Evolutionary conservation across 768 basidiomycete genomes (phyloP).

Genomic region (Suillus spraguei): DNA sequence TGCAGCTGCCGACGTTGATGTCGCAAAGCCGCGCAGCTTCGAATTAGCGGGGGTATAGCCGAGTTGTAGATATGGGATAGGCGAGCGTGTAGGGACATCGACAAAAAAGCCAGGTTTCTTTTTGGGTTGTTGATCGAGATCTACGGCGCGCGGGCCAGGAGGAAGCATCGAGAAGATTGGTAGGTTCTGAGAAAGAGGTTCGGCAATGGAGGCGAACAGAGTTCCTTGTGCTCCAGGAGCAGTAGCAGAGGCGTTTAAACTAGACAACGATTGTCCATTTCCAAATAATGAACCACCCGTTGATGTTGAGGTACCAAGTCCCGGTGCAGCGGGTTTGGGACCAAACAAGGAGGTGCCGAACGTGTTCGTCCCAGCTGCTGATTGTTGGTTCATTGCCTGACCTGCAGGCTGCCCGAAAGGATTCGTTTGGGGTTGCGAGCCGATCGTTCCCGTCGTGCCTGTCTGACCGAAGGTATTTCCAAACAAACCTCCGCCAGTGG

Average conservation of each 20-base stretch:
- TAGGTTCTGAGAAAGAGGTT: slow-evolving; percentile 74
- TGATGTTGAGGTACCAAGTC: slow-evolving; percentile 46
- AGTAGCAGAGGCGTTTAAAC: slow-evolving; percentile 42
- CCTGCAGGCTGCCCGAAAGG: slow-evolving; percentile 58
- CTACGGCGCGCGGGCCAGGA: slow-evolving; percentile 64
- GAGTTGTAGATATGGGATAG: slow-evolving; percentile 63
- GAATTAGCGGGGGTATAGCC: slow-evolving; percentile 65
- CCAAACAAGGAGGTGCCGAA: slow-evolving; percentile 54
- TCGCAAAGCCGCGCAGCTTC: slow-evolving; percentile 70
- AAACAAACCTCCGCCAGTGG: slow-evolving; percentile 43
- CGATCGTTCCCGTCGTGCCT: slow-evolving; percentile 31
- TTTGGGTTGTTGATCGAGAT: slow-evolving; percentile 64
- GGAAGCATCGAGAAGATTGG: slow-evolving; percentile 78
- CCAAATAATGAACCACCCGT: slow-evolving; percentile 45
- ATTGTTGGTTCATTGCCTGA: slow-evolving; percentile 42
- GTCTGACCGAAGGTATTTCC: slow-evolving; percentile 51
- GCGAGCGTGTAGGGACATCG: slow-evolving; percentile 75
- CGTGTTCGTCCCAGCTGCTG: slow-evolving; percentile 30
- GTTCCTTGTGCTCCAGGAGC: slow-evolving; percentile 55
- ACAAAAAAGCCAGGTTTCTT: slow-evolving; percentile 79
- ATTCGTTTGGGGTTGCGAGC: slow-evolving; percentile 31
- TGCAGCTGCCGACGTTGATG: slow-evolving; percentile 43
- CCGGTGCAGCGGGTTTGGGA: slow-evolving; percentile 50
- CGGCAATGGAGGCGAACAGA: slow-evolving; percentile 85
- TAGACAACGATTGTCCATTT: slow-evolving; percentile 28